A percentile compares a stretch with the other conserved stretches of the same genome.
Evolutionary conservation across 2,329 filamentous ascomycete genomes (phyloP).

Genomic region (Zopfia rhizophila): DNA sequence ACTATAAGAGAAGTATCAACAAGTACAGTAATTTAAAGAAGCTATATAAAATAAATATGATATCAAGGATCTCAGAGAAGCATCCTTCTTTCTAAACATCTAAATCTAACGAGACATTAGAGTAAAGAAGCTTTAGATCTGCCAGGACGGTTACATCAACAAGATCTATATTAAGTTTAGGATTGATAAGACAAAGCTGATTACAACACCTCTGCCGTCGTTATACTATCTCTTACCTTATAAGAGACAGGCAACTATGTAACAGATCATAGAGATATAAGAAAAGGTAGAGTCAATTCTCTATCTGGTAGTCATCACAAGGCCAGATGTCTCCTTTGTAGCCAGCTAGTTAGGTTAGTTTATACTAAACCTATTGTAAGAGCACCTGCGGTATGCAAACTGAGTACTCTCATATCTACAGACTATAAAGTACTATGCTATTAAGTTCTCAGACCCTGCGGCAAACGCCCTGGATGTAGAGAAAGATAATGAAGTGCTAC

Average conservation of each 20-base stretch:
- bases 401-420: constrained; percentile 12
- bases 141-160: constrained; percentile 12
- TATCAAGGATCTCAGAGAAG: constrained; percentile 17
- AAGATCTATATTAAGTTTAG: constrained; percentile 16
- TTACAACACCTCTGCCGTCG: constrained; percentile 10
- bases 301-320: constrained; percentile 13
- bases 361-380: constrained; percentile 9
- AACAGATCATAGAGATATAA: constrained; percentile 16
- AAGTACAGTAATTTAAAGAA: constrained; percentile 4
- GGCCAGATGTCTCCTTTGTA: constrained; percentile 14
- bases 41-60: constrained; percentile 11
- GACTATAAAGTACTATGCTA: constrained; percentile 14
- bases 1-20: neutral
- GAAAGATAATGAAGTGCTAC: constrained; percentile 6
- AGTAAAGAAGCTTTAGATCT: constrained; percentile 15
- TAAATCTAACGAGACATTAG: constrained; percentile 8
- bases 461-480: constrained; percentile 8
- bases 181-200: constrained; percentile 7
- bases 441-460: constrained; percentile 10
- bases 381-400: constrained; percentile 13
- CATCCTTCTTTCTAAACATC: constrained; percentile 17
- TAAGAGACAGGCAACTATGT: constrained; percentile 4
- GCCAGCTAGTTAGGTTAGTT: constrained; percentile 11
- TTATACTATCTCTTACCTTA: constrained; percentile 5
- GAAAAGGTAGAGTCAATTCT: constrained; percentile 16